Evolutionary conservation across 2,329 filamentous ascomycete genomes (phyloP).

Genomic region (Aaosphaeria arxii): DNA sequence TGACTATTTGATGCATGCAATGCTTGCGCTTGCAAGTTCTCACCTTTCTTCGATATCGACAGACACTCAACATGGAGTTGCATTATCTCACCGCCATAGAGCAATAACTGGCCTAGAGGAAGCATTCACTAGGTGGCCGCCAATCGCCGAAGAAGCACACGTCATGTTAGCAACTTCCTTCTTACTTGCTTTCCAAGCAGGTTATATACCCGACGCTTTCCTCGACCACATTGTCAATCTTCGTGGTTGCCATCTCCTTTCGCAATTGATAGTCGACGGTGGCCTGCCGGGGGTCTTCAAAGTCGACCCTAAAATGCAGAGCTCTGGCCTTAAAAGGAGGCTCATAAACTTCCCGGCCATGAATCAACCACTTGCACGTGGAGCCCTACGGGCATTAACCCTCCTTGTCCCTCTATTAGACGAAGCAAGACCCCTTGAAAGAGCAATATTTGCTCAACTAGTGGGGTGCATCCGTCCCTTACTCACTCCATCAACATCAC

Average conservation of each 20-base stretch:
- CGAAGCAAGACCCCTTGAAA: conserved; percentile 8
- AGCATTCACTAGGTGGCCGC: conserved; percentile 19
- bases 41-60: conserved; percentile 15
- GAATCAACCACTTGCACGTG: background rate
- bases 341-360: conserved; percentile 1
- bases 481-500: conserved; percentile 1
- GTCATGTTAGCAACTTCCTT: conserved; percentile 22
- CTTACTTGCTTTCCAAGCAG: conserved; percentile 16
- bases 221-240: conserved; percentile 17
- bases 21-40: conserved; percentile 22
- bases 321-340: conserved; percentile 1
- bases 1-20: conserved; percentile 20
- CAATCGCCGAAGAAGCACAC: conserved; percentile 17
- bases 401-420: conserved; percentile 4
- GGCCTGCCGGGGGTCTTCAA: conserved; percentile 12
- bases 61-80: conserved; percentile 3
- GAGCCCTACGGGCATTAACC: conserved; percentile 11
- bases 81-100: conserved; percentile 17
- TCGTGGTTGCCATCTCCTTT: conserved; percentile 15
- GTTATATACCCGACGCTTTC: conserved; percentile 16
- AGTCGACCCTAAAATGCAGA: conserved; percentile 5
- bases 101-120: conserved; percentile 18
- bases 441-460: conserved; percentile 9
- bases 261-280: conserved; percentile 12
- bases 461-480: conserved; percentile 10